Conservation (phyloP, 2,329 filamentous ascomycete genomes). For the Microthyrium microscopicum region DNA sequence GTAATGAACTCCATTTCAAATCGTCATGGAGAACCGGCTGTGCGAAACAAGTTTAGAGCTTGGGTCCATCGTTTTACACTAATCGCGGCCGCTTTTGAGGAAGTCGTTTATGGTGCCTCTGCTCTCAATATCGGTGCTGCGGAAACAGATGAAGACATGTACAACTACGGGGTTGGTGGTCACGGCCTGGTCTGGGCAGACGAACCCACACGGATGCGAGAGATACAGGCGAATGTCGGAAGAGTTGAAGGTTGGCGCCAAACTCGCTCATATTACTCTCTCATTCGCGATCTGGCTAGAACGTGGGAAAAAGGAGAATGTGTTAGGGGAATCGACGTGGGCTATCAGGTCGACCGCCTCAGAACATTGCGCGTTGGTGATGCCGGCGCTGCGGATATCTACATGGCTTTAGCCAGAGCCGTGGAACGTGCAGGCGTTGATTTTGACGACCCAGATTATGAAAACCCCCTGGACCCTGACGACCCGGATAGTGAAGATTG, state of each 20-base stretch:
- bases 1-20: conserved; percentile 70
- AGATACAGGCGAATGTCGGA: conserved; percentile 80
- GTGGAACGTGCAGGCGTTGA: conserved; percentile 35
- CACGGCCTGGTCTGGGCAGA: conserved; percentile 95
- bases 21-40: conserved; percentile 74
- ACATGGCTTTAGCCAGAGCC: conserved; percentile 59
- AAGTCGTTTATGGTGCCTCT: conserved; percentile 84
- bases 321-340: conserved; percentile 67
- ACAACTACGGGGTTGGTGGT: conserved; percentile 43
- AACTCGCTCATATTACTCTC: conserved; percentile 88
- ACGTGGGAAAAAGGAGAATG: conserved; percentile 21
- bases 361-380: conserved; percentile 65
- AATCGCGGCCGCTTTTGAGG: conserved; percentile 85
- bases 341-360: conserved; percentile 84
- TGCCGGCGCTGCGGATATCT: conserved; percentile 65
- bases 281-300: conserved; percentile 46
- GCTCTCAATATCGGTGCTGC: conserved; percentile 73
- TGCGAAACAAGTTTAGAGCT: conserved; percentile 81
- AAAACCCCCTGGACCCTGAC: conserved; percentile 5
- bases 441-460: conserved; percentile 4
- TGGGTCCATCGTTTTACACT: conserved; percentile 93
- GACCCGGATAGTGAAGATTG: neutral
- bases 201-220: conserved; percentile 60
- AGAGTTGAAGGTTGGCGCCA: conserved; percentile 95
- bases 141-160: conserved; percentile 31